A percentile compares a stretch with the other conserved stretches of the same genome.
phyloP scores from a whole-genome alignment of 176 grass and related monocot species.

The Raddia guianensis region DNA sequence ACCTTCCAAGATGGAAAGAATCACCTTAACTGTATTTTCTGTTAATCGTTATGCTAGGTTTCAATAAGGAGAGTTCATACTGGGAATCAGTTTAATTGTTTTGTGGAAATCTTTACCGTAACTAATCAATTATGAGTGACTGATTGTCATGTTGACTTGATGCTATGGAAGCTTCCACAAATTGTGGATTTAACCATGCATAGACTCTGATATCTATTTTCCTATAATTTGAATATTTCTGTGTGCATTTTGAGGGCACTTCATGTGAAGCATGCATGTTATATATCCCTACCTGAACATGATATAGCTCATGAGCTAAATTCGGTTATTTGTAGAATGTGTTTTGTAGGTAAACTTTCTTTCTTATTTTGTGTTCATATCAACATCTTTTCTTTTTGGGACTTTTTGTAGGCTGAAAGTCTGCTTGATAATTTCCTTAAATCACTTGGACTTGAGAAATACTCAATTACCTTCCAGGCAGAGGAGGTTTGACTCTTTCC shows the following conservation, averaged over 20 bases:
- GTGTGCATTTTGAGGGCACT: not conserved
- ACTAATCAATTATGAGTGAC: not conserved
- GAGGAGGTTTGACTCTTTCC: constrained; percentile 68
- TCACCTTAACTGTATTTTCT: not conserved
- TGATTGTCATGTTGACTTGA: constrained; percentile 21
- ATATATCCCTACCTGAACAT: constrained; percentile 4
- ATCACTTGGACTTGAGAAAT: constrained; percentile 92
- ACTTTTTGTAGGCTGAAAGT: constrained; percentile 60
- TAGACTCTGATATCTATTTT: not conserved
- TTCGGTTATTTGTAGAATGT: constrained; percentile 27
- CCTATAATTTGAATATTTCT: not conserved
- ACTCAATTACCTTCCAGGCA: constrained; percentile 83
- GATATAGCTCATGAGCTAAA: not conserved
- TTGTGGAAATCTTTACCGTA: not conserved
- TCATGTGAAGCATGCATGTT: not conserved
- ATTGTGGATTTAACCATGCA: constrained; percentile 5
- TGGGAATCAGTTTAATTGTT: not conserved
- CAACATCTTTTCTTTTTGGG: constrained; percentile 34
- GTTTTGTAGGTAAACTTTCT: not conserved
- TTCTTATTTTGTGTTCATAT: constrained; percentile 15
- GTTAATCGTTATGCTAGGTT: constrained; percentile 22
- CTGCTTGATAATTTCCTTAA: constrained; percentile 81
- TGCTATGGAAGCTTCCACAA: not conserved
- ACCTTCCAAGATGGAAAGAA: constrained; percentile 1
- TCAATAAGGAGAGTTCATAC: constrained; percentile 1